These are phyloP conservation scores for Clarireedia hainanense DNA, from an alignment of 2,329 filamentous ascomycete genomes.

Conservation along the genomic window DNA sequence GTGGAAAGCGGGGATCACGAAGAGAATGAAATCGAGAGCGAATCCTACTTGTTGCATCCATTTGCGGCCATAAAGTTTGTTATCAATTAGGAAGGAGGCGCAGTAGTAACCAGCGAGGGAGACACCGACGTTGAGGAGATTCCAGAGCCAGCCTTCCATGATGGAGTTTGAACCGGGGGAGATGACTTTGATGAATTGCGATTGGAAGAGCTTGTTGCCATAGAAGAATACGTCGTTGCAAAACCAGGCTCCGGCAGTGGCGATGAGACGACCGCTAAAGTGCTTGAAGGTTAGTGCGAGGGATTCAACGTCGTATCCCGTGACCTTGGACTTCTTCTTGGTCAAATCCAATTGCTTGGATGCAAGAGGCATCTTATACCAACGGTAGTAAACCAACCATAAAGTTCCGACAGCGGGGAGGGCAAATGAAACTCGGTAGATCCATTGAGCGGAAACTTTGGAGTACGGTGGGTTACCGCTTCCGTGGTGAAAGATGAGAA, in stretches of 20 bases:
- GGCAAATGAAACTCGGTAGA: constrained; percentile 86
- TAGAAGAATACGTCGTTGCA: constrained; percentile 99
- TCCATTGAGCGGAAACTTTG: constrained; percentile 71
- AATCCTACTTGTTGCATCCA: constrained; percentile 96
- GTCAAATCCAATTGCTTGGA: constrained; percentile 72
- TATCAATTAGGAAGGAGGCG: constrained; percentile 38
- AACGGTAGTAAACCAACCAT: constrained; percentile 94
- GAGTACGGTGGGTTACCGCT: constrained; percentile 62
- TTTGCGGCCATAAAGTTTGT: constrained; percentile 82
- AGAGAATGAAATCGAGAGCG: constrained; percentile 86
- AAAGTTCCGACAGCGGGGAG: constrained; percentile 84
- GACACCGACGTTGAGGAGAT: constrained; percentile 82
- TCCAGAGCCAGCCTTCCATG: constrained; percentile 87
- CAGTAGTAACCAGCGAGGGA: constrained; percentile 84
- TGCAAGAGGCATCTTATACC: constrained; percentile 86
- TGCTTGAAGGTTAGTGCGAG: constrained; percentile 69
- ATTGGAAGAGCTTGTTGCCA: constrained; percentile 96
- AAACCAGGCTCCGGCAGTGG: constrained; percentile 86
- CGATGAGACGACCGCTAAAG: constrained; percentile 80
- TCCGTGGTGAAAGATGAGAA: constrained; percentile 76
- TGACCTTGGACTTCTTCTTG: constrained; percentile 82
- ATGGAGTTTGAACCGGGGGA: constrained; percentile 55
- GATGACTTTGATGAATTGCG: constrained; percentile 79
- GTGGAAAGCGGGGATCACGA: constrained; percentile 83
- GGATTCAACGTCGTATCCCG: constrained; percentile 85